Percentiles rank a stretch among this genome's conserved stretches.
These are phyloP conservation scores for Penicillium coprophilum DNA, from an alignment of 495 filamentous ascomycete genomes.

Conservation along the genomic window DNA sequence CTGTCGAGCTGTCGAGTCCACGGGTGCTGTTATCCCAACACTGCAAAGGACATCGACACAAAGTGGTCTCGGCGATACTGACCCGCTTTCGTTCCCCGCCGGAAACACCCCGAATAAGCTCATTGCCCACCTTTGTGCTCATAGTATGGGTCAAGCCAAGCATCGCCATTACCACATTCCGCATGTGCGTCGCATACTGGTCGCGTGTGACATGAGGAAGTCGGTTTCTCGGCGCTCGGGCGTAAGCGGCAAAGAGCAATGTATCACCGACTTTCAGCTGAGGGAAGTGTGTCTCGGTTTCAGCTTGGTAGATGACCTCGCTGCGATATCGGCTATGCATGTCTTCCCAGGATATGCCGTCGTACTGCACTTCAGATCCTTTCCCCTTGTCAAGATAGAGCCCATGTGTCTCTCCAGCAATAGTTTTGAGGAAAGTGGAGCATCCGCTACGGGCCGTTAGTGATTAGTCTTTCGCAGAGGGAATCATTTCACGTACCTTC, in stretches of 20 bases:
- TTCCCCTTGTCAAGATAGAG: conserved; percentile 57
- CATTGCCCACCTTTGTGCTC: conserved; percentile 77
- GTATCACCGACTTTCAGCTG: conserved; percentile 78
- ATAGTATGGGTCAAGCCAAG: conserved; percentile 74
- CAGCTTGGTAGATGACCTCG: conserved; percentile 79
- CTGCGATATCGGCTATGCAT: conserved; percentile 72
- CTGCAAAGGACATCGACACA: conserved; percentile 66
- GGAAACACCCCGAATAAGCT: conserved; percentile 74
- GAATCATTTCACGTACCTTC: conserved; percentile 34
- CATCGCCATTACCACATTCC: conserved; percentile 77
- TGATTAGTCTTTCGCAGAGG: background rate
- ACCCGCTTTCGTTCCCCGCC: conserved; percentile 85
- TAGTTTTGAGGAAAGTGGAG: conserved; percentile 76
- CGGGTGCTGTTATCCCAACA: conserved; percentile 82
- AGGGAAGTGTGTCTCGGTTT: conserved; percentile 82
- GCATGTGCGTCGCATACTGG: conserved; percentile 62
- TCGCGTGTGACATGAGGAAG: conserved; percentile 57
- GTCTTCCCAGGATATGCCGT: conserved; percentile 52
- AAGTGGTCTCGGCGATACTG: conserved; percentile 70
- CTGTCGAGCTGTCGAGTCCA: conserved; percentile 77
- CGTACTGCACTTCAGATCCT: conserved; percentile 70
- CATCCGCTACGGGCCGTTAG: conserved; percentile 56
- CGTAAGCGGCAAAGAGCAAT: conserved; percentile 70
- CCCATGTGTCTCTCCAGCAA: conserved; percentile 74
- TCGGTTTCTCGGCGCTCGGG: conserved; percentile 63